Conservation (phyloP, 345 rosid genomes). For the Salix udensis region DNA sequence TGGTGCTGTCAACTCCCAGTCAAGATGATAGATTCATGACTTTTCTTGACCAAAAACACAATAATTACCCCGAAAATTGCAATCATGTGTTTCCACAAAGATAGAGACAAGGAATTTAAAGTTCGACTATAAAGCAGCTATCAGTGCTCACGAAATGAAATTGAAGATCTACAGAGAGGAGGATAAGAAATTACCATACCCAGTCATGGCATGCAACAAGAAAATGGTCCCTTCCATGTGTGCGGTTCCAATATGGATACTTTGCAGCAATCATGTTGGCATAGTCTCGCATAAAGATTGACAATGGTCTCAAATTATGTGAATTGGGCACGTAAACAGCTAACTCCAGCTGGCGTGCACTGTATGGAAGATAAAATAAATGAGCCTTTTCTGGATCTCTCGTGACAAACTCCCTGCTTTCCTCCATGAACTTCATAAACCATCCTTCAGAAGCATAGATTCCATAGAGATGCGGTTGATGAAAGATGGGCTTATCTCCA, state of each 20-base stretch:
- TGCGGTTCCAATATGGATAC: slow-evolving; percentile 87
- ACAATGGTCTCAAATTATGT: slow-evolving; percentile 63
- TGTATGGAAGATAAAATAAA: slow-evolving; percentile 85
- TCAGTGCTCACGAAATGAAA: neutral
- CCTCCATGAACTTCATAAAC: slow-evolving; percentile 85
- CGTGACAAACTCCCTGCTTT: slow-evolving; percentile 65
- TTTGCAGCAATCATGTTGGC: slow-evolving; percentile 63
- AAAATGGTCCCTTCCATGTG: slow-evolving; percentile 87
- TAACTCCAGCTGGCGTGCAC: slow-evolving; percentile 61
- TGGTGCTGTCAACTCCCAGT: too few species aligned
- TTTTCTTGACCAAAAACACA: too few species aligned
- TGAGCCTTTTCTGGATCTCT: slow-evolving; percentile 77
- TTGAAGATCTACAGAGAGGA: neutral
- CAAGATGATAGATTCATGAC: too few species aligned
- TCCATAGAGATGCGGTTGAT: slow-evolving; percentile 62
- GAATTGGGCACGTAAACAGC: slow-evolving; percentile 60
- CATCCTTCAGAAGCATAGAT: slow-evolving; percentile 97
- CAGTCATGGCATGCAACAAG: slow-evolving; percentile 98
- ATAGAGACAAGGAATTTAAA: too few species aligned
- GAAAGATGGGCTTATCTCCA: slow-evolving; percentile 75
- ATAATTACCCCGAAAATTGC: too few species aligned
- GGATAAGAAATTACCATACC: slow-evolving; percentile 41
- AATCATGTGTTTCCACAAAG: too few species aligned
- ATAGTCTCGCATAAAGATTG: slow-evolving; percentile 55
- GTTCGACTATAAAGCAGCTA: neutral